Evolutionary conservation across 805 yeast species (phyloP), one percentile per base, ranked within the genome.

Genomic region (Myxozyma nipponensis): DNA sequence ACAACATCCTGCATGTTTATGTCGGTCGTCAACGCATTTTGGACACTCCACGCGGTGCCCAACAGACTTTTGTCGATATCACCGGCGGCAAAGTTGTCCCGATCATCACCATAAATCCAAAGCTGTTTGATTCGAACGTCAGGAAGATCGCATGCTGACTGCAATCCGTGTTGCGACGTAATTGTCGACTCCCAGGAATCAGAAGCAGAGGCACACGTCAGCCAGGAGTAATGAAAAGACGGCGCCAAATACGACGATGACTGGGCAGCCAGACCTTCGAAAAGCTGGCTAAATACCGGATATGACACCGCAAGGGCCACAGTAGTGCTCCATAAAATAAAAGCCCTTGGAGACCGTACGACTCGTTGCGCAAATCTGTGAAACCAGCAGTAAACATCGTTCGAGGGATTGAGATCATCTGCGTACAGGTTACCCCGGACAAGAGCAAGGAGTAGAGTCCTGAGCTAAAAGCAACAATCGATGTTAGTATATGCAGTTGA

Each of bases 311-410:
- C 63, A 50, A 79, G 74, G 6, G 73, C 70, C 1, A 77, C 49
- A 2, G 79, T 62, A 2, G 75, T 67, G 1, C 83, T 82, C 69
- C 75, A 67, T 7, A 79, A 66, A 24, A 79, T 79, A 58, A 69
- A 75, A 2, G 63, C 57, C 25, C 70, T 60, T 4, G 78, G 79
- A 37, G 66, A 65, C 52, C 57, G 65, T 18, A 70, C 60, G n/a
- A 74, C 64, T n/a, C 46, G 30, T 6, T 40, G 49, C 1, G 70
- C 66, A 25, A 40, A 39, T 22, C 39, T 49, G 24, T 52, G 47
- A 21, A 54, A 54, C 18, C 19, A 4, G 18, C 45, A 46, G 30
- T 38, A 54, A 10, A 48, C 19, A 35, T 35, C 44, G 22, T 26
- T 19, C 21, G 47, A 44, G 36, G 53, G 53, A 24, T 40, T 44